Conservation (phyloP, 306 rosid species). For the Cicer cuneatum region DNA sequence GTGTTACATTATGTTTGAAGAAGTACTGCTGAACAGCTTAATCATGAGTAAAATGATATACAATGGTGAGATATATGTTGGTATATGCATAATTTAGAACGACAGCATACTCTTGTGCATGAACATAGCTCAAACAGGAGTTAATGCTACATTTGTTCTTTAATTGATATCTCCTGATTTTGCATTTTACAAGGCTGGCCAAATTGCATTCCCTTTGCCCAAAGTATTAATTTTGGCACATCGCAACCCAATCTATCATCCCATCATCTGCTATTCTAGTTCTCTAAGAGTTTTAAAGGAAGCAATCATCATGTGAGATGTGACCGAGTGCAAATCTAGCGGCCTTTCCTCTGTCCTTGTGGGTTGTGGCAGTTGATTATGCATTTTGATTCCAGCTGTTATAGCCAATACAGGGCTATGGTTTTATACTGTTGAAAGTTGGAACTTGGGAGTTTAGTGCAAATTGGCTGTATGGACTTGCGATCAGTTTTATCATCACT, state of each 20-base stretch:
- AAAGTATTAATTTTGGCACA: conserved; percentile 7
- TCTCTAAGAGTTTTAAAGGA: conserved; percentile 16
- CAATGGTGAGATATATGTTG: conserved; percentile 12
- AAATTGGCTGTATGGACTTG: conserved; percentile 30
- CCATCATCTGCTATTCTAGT: conserved; percentile 19
- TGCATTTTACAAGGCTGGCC: conserved; percentile 5
- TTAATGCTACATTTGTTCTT: conserved; percentile 29
- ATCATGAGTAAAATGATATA: conserved; percentile 21
- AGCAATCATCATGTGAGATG: conserved; percentile 25
- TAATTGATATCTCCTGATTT: conserved; percentile 29
- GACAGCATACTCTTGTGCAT: conserved; percentile 11
- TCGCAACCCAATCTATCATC: conserved; percentile 13
- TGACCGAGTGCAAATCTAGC: conserved; percentile 17
- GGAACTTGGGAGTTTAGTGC: conserved; percentile 33
- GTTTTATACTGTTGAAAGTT: conserved; percentile 16
- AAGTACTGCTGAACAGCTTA: conserved; percentile 3
- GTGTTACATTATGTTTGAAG: conserved; percentile 20
- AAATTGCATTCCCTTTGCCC: neutral
- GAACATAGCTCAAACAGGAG: conserved; percentile 8
- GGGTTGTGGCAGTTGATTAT: conserved; percentile 41
- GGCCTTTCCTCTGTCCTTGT: conserved; percentile 35
- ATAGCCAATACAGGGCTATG: conserved; percentile 20
- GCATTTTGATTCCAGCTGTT: conserved; percentile 37
- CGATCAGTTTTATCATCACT: conserved; percentile 12
- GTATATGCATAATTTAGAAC: neutral